Base-by-base conservation (phyloP, 2,329 filamentous ascomycete genomes). In the Fusarium paranaense region DNA sequence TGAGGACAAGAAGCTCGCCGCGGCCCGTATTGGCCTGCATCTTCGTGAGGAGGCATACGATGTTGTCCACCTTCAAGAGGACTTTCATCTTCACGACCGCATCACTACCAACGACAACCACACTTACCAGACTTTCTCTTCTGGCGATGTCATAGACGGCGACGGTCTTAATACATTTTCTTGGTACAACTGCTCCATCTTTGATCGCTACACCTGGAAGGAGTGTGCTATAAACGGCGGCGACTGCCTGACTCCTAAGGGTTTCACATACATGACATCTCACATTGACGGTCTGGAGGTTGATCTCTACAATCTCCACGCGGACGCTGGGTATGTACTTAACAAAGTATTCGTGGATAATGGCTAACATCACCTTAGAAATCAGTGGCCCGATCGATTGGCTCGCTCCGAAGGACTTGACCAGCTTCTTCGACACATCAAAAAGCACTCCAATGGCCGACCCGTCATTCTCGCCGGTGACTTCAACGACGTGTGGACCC, bases 281-380 rank as follows among this genome's bases (percentile, higher is more conserved):
- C 18, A 54, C 6, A 32, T 54, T 20, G 18, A 20, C 10, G 27
- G 27, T 13, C 11, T 54, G 13, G 27, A 32, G 18, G 18, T 54
- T 54, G 47, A 54, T 78, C 83, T 89, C 9, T 93, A 93, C 83
- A 93, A 93, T 78, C 76, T 93, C 8, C 91, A 93, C 79, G 83
- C 90, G 1, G 91, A 93, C 78, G 92, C 47, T 13, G 47, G 47
- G 47, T 54, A 54, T 9, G 18, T 54, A 7, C 0, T 1, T 7
- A 1, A 2, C 6, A 5, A 2, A 33, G 3, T 1, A 6, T 4
- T 6, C 8, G 2, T 6, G 2, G 10, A 18, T 5, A 6, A 7
- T 6, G 4, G 47, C 47, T 54, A 54, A 54, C 47, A 54, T 32
- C 10, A 9, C 10, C 6, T 8, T 54, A 54, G 47, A 32, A 30